phyloP scores from a whole-genome alignment of 768 basidiomycete species.

The Phanerodontia chrysosporium region DNA sequence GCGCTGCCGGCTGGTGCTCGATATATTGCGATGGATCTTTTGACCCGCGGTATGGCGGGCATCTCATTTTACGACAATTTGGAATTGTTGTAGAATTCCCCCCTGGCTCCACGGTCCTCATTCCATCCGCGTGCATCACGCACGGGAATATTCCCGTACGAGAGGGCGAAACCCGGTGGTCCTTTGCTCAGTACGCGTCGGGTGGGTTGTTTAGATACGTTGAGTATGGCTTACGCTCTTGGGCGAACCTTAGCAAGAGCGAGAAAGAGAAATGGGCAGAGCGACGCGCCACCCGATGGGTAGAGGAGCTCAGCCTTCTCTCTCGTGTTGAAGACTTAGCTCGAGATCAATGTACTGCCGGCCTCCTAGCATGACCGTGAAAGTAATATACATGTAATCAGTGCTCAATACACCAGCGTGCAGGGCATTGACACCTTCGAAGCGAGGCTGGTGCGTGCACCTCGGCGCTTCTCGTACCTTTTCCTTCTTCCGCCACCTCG shows the following conservation, averaged over 20 bases:
- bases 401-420: neutral
- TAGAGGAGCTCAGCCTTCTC: neutral
- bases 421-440: no score
- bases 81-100: constrained; percentile 13
- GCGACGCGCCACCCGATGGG: neutral
- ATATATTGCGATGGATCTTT: constrained; percentile 12
- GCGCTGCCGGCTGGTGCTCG: constrained; percentile 3
- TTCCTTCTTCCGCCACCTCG: no score
- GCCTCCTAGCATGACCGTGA: neutral
- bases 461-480: no score
- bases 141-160: constrained; percentile 14
- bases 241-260: neutral
- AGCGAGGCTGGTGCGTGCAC: no score
- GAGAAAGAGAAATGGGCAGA: neutral
- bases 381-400: neutral
- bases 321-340: neutral
- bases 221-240: constrained; percentile 1
- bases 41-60: constrained; percentile 7
- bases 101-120: constrained; percentile 11
- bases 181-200: constrained; percentile 17
- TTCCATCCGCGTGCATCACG: constrained; percentile 10
- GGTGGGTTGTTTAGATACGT: constrained; percentile 15
- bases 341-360: neutral
- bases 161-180: constrained; percentile 3
- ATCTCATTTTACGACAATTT: constrained; percentile 11